Conservation (phyloP, 2,329 filamentous ascomycete genomes). For the Onygena corvina region DNA sequence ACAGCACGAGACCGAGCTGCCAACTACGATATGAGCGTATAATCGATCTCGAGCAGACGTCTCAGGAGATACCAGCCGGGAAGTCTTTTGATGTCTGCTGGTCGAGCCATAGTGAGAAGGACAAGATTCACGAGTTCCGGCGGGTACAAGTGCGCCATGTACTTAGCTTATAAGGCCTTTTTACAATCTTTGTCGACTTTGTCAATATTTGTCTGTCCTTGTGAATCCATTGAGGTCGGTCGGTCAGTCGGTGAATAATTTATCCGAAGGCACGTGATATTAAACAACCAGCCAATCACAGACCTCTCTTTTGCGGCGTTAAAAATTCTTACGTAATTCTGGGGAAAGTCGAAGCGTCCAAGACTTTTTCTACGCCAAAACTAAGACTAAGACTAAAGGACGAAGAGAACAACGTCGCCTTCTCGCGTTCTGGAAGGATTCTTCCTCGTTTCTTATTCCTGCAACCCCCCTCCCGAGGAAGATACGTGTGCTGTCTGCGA, state of each 20-base stretch:
- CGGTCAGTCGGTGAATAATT: not conserved
- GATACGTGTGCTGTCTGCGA: not conserved
- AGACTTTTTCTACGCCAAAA: not conserved
- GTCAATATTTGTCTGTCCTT: not conserved
- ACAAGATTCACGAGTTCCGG: not conserved
- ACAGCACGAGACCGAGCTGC: not conserved
- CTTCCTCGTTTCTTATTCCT: not conserved
- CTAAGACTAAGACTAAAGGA: no score
- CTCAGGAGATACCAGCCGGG: not conserved
- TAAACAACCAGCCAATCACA: no score
- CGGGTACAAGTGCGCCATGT: constrained; percentile 8
- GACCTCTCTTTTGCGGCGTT: no score
- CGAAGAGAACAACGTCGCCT: constrained; percentile 5
- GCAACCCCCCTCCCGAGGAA: not conserved
- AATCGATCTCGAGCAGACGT: not conserved
- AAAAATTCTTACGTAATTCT: not conserved
- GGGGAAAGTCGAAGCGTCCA: not conserved
- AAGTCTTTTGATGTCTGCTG: not conserved
- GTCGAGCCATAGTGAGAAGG: not conserved
- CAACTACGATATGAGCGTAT: constrained; percentile 2
- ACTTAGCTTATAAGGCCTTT: not conserved
- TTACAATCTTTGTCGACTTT: not conserved
- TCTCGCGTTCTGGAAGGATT: constrained; percentile 1
- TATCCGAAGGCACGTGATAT: not conserved
- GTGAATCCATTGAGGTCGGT: not conserved